Evolutionary conservation across 768 basidiomycete species (phyloP).

Genomic region (Hortiboletus flavorubellus): DNA sequence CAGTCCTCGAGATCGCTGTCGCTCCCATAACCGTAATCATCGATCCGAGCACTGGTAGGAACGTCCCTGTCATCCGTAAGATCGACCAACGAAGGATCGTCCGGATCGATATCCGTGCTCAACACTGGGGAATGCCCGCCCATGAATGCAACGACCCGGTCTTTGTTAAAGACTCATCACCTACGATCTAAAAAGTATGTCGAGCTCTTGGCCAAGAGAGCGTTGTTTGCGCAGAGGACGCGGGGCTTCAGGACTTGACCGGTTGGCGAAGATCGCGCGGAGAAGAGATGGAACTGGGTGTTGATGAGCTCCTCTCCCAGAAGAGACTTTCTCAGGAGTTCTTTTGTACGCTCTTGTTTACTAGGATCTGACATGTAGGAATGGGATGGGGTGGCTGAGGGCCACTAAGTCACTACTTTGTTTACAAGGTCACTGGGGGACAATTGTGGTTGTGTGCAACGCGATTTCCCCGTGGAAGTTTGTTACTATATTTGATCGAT

Average conservation of each 20-base stretch:
- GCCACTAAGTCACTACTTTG: no score
- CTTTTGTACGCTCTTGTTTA: slow-evolving; percentile 15
- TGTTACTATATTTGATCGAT: no score
- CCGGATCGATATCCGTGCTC: slow-evolving; percentile 1
- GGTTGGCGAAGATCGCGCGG: slow-evolving; percentile 10
- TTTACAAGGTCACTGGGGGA: no score
- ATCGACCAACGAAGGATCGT: slow-evolving; percentile 10
- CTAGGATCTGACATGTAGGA: neutral
- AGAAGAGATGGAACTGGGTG: slow-evolving; percentile 33
- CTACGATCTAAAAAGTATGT: slow-evolving; percentile 27
- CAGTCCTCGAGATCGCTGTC: slow-evolving; percentile 35
- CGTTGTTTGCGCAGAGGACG: slow-evolving; percentile 28
- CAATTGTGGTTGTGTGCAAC: no score
- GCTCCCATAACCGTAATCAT: slow-evolving; percentile 30
- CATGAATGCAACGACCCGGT: neutral
- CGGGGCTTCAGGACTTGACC: slow-evolving; percentile 16
- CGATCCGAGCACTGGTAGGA: slow-evolving; percentile 4
- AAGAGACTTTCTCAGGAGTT: slow-evolving; percentile 23
- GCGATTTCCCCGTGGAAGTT: no score
- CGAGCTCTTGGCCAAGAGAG: slow-evolving; percentile 24
- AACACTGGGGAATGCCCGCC: slow-evolving; percentile 7
- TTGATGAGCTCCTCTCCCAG: slow-evolving; percentile 29
- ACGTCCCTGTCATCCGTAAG: slow-evolving; percentile 8
- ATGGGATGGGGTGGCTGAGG: no score
- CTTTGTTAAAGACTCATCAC: neutral